Percentiles rank a stretch among this genome's conserved stretches.
Evolutionary conservation across 2,329 filamentous ascomycete genomes (phyloP).

Genomic region (Lachnellula subtilissima): DNA sequence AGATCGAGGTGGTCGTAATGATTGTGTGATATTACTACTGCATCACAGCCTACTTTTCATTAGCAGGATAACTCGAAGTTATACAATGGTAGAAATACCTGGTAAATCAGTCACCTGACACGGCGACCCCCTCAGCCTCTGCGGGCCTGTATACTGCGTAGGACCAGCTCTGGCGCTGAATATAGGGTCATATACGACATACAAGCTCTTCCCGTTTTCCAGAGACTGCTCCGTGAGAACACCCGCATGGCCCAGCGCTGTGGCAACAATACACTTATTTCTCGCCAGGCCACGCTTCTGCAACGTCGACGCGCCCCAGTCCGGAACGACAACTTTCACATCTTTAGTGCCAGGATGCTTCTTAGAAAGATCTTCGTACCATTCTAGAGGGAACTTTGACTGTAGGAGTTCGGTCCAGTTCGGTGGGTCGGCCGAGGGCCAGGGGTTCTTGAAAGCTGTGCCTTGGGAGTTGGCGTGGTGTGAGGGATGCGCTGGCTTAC

Average conservation of each 20-base stretch:
- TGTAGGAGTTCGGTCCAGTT: conserved; percentile 15
- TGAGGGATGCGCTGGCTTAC: conserved; percentile 7
- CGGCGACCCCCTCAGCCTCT: conserved; percentile 69
- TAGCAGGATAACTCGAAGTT: too few relatives aligned
- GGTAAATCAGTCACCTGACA: conserved; percentile 75
- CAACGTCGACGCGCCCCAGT: conserved; percentile 16
- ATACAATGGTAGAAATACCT: conserved; percentile 22
- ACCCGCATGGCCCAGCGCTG: conserved; percentile 19
- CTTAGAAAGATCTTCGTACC: conserved; percentile 11
- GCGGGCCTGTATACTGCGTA: conserved; percentile 48
- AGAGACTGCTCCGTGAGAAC: conserved; percentile 17
- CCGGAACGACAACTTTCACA: conserved; percentile 18
- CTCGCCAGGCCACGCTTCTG: conserved; percentile 9
- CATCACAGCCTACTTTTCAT: conserved; percentile 47
- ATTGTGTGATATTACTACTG: conserved; percentile 72
- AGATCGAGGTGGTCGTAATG: conserved; percentile 90
- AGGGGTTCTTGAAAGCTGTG: conserved; percentile 22
- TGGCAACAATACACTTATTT: conserved; percentile 19
- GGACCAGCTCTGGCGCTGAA: conserved; percentile 20
- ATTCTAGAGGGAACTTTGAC: conserved; percentile 12
- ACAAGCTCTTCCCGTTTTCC: conserved; percentile 15
- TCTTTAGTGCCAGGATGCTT: conserved; percentile 12
- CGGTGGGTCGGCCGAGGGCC: conserved; percentile 20
- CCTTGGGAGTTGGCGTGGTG: conserved; percentile 18
- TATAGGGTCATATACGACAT: conserved; percentile 23